These are phyloP conservation scores for Tuber microsphaerosporum DNA, from an alignment of 495 filamentous ascomycete species.

Conservation along the genomic window DNA sequence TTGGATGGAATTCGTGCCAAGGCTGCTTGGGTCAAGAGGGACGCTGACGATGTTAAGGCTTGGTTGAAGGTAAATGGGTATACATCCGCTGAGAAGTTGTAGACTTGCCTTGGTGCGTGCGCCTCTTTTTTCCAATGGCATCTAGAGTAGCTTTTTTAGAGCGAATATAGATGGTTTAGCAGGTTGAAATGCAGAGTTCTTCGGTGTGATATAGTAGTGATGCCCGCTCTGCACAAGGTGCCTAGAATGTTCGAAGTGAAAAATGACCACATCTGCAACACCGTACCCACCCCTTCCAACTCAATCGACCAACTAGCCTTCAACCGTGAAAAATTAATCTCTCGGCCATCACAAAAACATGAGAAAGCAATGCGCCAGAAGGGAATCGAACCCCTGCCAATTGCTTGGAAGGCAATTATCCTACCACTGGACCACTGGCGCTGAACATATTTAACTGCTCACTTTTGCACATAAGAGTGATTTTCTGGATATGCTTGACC, in stretches of 20 bases:
- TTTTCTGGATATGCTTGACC: background rate
- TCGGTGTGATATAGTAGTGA: background rate
- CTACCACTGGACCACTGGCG: constrained; percentile 27
- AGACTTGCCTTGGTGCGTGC: constrained; percentile 2
- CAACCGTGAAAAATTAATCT: background rate
- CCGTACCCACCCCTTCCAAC: background rate
- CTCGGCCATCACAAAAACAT: background rate
- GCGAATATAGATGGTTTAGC: background rate
- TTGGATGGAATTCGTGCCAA: constrained; percentile 57
- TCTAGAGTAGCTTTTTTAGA: constrained; percentile 8
- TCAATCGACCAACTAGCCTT: background rate
- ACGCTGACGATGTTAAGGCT: constrained; percentile 50
- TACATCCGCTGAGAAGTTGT: constrained; percentile 44
- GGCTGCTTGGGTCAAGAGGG: constrained; percentile 54
- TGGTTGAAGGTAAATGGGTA: constrained; percentile 48
- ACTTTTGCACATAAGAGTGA: background rate
- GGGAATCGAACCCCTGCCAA: constrained; percentile 28
- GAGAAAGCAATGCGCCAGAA: background rate
- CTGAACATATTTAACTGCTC: background rate
- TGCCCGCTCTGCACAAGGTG: background rate
- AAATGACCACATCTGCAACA: no score
- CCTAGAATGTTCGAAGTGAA: background rate
- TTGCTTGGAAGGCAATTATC: constrained; percentile 29
- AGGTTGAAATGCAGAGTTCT: background rate
- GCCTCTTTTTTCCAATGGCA: background rate